These are phyloP conservation scores for Colletotrichum sp. DNA, from an alignment of 2,329 filamentous ascomycete genomes.

Conservation along the genomic window DNA sequence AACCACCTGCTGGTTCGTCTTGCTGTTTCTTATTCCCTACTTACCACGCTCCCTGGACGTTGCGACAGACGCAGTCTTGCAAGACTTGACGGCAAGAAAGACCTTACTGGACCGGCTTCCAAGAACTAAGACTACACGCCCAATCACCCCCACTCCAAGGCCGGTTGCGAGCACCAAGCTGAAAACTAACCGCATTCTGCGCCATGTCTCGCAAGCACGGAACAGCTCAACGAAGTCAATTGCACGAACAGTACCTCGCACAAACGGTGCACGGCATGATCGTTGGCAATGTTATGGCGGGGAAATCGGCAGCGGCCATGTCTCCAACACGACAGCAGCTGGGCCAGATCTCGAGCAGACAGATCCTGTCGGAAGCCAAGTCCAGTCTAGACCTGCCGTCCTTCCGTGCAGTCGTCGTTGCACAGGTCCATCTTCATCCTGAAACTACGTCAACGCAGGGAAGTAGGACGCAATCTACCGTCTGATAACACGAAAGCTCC, in stretches of 20 bases:
- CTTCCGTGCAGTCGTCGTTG: not conserved
- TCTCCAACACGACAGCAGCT: not conserved
- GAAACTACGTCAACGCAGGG: slow-evolving; percentile 11
- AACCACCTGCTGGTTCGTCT: not conserved
- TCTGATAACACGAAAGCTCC: not conserved
- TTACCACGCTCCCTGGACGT: not conserved
- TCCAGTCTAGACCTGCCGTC: not conserved
- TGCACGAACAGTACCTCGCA: not conserved
- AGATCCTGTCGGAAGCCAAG: not conserved
- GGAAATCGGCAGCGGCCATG: not conserved
- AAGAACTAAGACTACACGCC: not conserved
- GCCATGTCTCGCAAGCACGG: not conserved
- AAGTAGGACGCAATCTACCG: not conserved
- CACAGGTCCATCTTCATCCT: not conserved
- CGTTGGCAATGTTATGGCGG: not conserved
- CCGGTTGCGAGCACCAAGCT: not conserved
- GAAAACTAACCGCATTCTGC: not conserved
- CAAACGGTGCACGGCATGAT: not conserved
- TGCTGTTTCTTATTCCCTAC: not conserved
- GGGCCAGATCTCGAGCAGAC: not conserved
- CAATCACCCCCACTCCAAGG: not conserved
- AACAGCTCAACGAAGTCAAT: not conserved
- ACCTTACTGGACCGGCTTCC: not conserved
- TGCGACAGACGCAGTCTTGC: not conserved
- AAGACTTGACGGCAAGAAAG: not conserved